phyloP scores from a whole-genome alignment of 495 filamentous ascomycete genomes.

The Aspergillus nanangensis region DNA sequence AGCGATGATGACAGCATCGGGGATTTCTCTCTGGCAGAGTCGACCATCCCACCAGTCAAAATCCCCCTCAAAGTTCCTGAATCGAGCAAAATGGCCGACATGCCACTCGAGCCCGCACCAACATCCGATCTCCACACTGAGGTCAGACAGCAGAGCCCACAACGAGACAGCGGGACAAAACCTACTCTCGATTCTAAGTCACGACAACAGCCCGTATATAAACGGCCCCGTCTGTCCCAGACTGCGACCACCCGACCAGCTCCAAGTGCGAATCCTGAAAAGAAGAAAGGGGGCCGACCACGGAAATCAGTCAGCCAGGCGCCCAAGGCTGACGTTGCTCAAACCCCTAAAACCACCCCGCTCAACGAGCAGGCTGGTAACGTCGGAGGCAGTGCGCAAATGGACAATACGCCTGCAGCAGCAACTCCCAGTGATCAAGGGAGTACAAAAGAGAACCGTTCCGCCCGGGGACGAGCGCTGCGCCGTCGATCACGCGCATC shows the following conservation, averaged over 20 bases:
- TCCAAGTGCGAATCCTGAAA: constrained; percentile 4
- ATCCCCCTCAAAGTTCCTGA: constrained; percentile 24
- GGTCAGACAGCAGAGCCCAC: constrained; percentile 4
- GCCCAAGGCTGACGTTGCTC: constrained; percentile 9
- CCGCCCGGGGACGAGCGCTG: constrained; percentile 9
- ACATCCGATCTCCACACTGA: constrained; percentile 16
- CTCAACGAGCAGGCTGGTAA: constrained; percentile 17
- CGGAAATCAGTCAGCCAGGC: constrained; percentile 26
- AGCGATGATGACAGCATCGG: constrained; percentile 25
- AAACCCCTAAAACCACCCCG: constrained; percentile 14
- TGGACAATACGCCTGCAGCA: constrained; percentile 2
- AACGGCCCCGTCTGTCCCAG: constrained; percentile 30
- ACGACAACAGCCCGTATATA: constrained; percentile 19
- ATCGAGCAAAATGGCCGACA: background rate
- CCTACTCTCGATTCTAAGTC: background rate
- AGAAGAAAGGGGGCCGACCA: constrained; percentile 25
- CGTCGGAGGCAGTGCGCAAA: constrained; percentile 2
- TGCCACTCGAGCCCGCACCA: constrained; percentile 4
- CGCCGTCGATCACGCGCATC: constrained; percentile 16
- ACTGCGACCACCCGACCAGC: background rate
- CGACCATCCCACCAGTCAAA: constrained; percentile 15
- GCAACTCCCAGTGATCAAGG: constrained; percentile 11
- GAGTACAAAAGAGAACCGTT: constrained; percentile 4
- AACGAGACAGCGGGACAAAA: too few species aligned
- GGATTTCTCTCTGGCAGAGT: constrained; percentile 22